Percentiles rank a stretch among this genome's conserved stretches.
Evolutionary conservation across 495 filamentous ascomycete genomes (phyloP).

Genomic region (Talaromyces nanjingensis): DNA sequence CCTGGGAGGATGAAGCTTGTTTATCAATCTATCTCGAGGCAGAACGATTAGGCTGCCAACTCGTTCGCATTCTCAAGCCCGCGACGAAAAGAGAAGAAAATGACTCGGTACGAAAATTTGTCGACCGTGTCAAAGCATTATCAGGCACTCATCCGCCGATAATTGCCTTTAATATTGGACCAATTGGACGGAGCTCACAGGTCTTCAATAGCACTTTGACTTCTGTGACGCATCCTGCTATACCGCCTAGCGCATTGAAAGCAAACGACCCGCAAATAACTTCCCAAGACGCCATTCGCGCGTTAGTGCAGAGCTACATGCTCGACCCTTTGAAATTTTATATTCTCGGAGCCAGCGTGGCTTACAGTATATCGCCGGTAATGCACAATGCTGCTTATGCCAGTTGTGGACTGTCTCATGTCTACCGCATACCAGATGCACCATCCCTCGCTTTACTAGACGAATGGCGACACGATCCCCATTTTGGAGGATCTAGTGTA

Average conservation of each 20-base stretch:
- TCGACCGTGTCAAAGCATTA: constrained; percentile 34
- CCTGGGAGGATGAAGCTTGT: constrained; percentile 57
- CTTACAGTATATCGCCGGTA: constrained; percentile 68
- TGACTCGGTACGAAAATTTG: constrained; percentile 48
- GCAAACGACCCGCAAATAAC: constrained; percentile 41
- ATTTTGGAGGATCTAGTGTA: constrained; percentile 69
- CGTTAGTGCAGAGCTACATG: constrained; percentile 47
- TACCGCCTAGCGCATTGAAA: constrained; percentile 29
- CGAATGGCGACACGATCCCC: constrained; percentile 51
- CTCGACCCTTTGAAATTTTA: constrained; percentile 68
- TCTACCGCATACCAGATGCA: constrained; percentile 58
- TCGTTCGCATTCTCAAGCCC: constrained; percentile 60
- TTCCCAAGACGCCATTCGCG: constrained; percentile 49
- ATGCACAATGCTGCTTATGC: constrained; percentile 76
- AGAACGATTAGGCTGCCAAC: constrained; percentile 57
- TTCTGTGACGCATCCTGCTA: constrained; percentile 60
- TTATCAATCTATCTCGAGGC: constrained; percentile 50
- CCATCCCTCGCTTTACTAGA: constrained; percentile 58
- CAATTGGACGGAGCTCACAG: constrained; percentile 57
- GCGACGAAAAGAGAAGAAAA: constrained; percentile 54
- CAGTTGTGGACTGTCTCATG: constrained; percentile 65
- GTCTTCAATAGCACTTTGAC: constrained; percentile 63
- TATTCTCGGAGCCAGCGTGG: constrained; percentile 64
- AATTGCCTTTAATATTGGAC: constrained; percentile 68
- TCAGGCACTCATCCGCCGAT: constrained; percentile 42